Evolutionary conservation across 805 yeast species (phyloP).

Genomic region (Sungouiella thailandica): DNA sequence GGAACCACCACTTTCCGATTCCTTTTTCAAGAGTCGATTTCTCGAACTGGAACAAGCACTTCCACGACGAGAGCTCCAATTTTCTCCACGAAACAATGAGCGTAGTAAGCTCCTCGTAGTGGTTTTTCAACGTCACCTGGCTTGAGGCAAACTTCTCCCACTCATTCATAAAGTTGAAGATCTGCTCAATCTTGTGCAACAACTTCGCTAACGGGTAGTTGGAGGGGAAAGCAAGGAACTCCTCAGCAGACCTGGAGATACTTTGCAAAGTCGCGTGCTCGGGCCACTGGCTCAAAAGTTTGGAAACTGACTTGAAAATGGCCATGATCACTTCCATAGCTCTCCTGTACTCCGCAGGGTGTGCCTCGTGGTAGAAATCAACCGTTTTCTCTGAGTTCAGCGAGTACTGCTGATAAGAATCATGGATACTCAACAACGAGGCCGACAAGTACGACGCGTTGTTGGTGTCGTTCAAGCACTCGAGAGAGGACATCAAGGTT

Average conservation of each 20-base stretch:
- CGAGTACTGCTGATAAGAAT: constrained; percentile 16
- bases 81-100: constrained; percentile 89
- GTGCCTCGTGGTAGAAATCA: constrained; percentile 62
- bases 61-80: constrained; percentile 84
- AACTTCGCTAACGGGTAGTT: constrained; percentile 71
- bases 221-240: constrained; percentile 58
- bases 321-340: constrained; percentile 47
- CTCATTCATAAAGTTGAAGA: constrained; percentile 75
- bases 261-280: constrained; percentile 88
- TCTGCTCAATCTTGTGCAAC: constrained; percentile 79
- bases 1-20: constrained; percentile 87
- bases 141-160: constrained; percentile 92
- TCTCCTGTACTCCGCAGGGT: constrained; percentile 52
- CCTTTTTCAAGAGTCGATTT: constrained; percentile 41
- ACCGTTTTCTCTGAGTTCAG: constrained; percentile 13
- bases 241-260: constrained; percentile 57
- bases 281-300: constrained; percentile 72
- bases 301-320: constrained; percentile 28
- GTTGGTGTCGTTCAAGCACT: constrained; percentile 9
- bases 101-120: constrained; percentile 53
- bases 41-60: constrained; percentile 64
- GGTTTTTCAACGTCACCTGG: constrained; percentile 57
- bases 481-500: constrained; percentile 6
- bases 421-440: constrained; percentile 16
- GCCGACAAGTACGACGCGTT: constrained; percentile 19